Percentiles rank a stretch among this genome's conserved stretches.
These are phyloP conservation scores for Ajuga chamaepitys DNA, from an alignment of 257 asterid species.

Conservation along the genomic window DNA sequence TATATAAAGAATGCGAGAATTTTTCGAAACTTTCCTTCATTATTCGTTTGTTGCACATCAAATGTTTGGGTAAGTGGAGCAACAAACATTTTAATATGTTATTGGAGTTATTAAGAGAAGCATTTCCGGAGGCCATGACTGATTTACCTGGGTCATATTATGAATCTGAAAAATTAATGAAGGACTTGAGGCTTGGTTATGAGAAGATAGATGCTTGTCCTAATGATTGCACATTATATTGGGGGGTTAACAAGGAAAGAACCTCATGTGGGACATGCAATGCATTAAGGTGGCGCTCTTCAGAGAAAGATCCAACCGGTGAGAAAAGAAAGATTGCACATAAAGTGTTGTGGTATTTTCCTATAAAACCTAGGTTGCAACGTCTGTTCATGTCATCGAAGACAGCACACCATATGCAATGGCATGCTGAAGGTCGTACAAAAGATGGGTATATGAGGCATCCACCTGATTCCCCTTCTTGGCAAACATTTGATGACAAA, in stretches of 20 bases:
- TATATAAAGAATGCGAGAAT: too few relatives aligned
- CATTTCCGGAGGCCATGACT: too few relatives aligned
- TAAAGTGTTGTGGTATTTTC: constrained; percentile 1
- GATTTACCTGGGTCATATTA: too few relatives aligned
- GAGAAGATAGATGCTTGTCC: too few relatives aligned
- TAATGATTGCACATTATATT: too few relatives aligned
- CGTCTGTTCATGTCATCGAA: constrained; percentile 7
- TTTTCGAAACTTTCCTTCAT: too few relatives aligned
- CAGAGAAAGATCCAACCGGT: not conserved
- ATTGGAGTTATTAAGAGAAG: too few relatives aligned
- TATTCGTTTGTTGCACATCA: too few relatives aligned
- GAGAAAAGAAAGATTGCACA: constrained; percentile 2
- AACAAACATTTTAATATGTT: too few relatives aligned
- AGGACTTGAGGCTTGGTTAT: too few relatives aligned
- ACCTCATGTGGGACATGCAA: not conserved
- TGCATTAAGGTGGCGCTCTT: not conserved
- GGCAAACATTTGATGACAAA: not conserved
- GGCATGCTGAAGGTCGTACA: not conserved
- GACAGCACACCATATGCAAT: not conserved
- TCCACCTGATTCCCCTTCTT: not conserved
- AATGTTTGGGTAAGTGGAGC: too few relatives aligned
- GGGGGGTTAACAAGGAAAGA: not conserved
- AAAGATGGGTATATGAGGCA: constrained; percentile 5
- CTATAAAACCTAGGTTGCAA: constrained; percentile 1
- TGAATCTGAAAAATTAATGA: too few relatives aligned